Base-by-base conservation (phyloP, 2,329 filamentous ascomycete genomes). In the Leptosphaerulina australis region DNA sequence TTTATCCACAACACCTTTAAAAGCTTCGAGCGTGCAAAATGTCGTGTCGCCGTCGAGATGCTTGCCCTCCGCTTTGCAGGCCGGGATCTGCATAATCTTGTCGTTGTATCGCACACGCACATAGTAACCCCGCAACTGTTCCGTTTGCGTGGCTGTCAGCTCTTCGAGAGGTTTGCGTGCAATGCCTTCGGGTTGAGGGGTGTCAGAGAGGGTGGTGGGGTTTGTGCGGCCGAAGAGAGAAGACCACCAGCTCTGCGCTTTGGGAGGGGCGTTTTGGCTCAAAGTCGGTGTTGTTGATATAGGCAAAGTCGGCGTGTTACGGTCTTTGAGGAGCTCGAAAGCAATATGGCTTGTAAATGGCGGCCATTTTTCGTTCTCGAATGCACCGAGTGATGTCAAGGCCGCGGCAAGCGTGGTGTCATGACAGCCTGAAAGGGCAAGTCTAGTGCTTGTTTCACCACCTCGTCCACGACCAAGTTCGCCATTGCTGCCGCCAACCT, bases 71-170 rank as follows among this genome's bases (percentile, higher is more conserved):
- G 81, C 74, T 59, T 82, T 85, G 72, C 94, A 99, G 2, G 90
- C 92, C 0, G 93, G 93, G 14, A 99, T 81, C 11, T 81, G 84
- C 67, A 97, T 84, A 3, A 91, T 83, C 44, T 82, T 80, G 70
- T 97, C 94, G 64, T 99, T 99, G 74, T 96, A 99, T 40, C 92
- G 83, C 50, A 99, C 73, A 14, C 94, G 86, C 11, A 99, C 93
- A 72, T 88, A 99, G 77, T 95, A 91, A 2, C 84, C 87, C 20
- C 88, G 79, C 9, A 95, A 73, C 45, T 79, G 80, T 12, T 78
- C 73, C 60, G 80, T 83, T 61, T 92, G 84, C 1, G 74, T 67
- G 0, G 78, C 72, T 0, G 77, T 79, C 46, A 94, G 76, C 10
- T 83, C 77, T 1, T 76, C 65, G 5, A 81, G 77, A 10, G 79